Base-by-base conservation (phyloP, 805 yeast species). In the Barnettozyma botsteinii region DNA sequence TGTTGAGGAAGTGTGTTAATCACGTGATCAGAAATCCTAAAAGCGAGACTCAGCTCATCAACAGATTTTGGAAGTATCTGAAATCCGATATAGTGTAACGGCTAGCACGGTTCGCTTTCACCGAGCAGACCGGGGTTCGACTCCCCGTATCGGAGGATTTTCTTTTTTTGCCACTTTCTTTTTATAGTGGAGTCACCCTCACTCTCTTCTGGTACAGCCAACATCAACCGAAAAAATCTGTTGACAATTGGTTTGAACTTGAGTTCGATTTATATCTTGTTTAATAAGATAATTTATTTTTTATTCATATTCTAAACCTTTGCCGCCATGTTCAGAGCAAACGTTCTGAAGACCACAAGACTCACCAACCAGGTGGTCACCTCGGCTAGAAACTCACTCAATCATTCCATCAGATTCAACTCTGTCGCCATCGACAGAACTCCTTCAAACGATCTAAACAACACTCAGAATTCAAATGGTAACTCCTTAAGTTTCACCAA, bases 81-180 rank as follows among this genome's bases (percentile, higher is more conserved):
- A 35, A 40, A 30, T 77, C 82, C 83, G 83, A 76, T 77, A 72
- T 78, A 75, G 84, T 78, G 83, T 78, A 78, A 77, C 81, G 84
- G 83, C 79, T 77, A 78, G 77, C 82, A 78, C 79, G 81, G 81
- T 75, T 75, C 82, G 82, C 83, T 78, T 77, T 79, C 83, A 78
- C 84, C 82, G 83, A 75, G 83, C 81, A 78, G 66, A 71, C 77
- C 80, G 81, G 85, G 84, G 85, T 79, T 79, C 85, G 83, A 79
- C 83, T 77, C 85, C 85, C 85, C 81, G 85, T 71, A 77, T 76
- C 83, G 85, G 85, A 78, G 73, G 44, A 43, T 46, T 43, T 46
- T n/a, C n/a, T n/a, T n/a, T n/a, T n/a, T n/a, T n/a, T n/a, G n/a
- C n/a, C n/a, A n/a, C n/a, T n/a, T n/a, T n/a, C n/a, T n/a, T n/a